A percentile compares a stretch with the other conserved stretches of the same genome.
phyloP scores from a whole-genome alignment of 1,139 yeast genomes.

The Geotrichum cucujoidarum region DNA sequence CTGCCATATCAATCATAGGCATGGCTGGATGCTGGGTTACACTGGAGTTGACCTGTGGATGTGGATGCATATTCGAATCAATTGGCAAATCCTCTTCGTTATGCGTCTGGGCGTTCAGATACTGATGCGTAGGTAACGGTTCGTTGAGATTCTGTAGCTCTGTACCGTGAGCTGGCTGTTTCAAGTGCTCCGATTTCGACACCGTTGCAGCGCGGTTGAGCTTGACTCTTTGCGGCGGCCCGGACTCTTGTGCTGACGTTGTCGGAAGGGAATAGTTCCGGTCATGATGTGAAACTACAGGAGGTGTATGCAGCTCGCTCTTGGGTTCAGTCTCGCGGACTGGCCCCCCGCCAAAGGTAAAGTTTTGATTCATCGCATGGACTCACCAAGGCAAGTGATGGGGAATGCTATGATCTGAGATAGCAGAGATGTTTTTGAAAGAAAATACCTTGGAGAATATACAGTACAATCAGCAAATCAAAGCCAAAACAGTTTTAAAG shows the following conservation, averaged over 20 bases:
- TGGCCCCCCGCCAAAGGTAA: neutral
- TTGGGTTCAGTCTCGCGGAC: neutral
- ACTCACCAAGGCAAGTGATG: too few relatives aligned
- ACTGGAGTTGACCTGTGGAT: neutral
- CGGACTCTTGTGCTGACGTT: conserved; percentile 19
- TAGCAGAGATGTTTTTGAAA: too few relatives aligned
- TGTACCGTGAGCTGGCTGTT: conserved; percentile 4
- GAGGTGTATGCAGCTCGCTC: neutral
- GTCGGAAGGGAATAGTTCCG: conserved; percentile 33
- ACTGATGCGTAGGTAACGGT: neutral
- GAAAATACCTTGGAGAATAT: too few relatives aligned
- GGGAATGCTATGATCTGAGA: too few relatives aligned
- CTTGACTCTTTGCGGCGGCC: conserved; percentile 17
- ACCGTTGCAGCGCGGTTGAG: conserved; percentile 32
- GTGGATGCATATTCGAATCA: neutral
- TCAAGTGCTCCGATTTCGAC: conserved; percentile 17
- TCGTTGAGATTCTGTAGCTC: conserved; percentile 7
- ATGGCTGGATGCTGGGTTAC: conserved; percentile 2
- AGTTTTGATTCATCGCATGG: conserved; percentile 9
- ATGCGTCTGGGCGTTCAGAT: neutral
- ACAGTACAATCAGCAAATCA: too few relatives aligned
- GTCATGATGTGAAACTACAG: conserved; percentile 25
- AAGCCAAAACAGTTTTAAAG: too few relatives aligned
- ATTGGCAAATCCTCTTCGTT: neutral
- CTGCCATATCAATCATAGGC: conserved; percentile 11